phyloP scores from a whole-genome alignment of 306 rosid species.

The Lupinus albus region DNA sequence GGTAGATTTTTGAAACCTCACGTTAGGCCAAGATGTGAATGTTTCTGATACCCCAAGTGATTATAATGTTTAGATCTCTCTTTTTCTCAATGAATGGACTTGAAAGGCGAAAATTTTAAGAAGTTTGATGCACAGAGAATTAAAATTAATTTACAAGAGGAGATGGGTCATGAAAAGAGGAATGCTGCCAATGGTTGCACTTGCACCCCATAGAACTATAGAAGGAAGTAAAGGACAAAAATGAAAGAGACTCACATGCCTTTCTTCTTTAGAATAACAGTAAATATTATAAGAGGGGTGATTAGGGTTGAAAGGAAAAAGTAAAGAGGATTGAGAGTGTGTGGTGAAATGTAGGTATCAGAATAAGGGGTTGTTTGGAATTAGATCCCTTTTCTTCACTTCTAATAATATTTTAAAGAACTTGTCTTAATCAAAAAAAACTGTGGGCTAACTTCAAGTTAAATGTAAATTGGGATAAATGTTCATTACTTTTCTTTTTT shows the following conservation, averaged over 20 bases:
- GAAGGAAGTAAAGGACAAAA: conserved; percentile 16
- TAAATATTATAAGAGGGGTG: conserved; percentile 10
- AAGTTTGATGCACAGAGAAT: conserved; percentile 32
- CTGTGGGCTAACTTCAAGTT: conserved; percentile 44
- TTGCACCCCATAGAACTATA: neutral
- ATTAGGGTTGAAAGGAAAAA: conserved; percentile 8
- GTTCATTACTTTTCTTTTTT: no score
- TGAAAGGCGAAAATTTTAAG: conserved; percentile 15
- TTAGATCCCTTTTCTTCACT: conserved; percentile 53
- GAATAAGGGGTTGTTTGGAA: conserved; percentile 37
- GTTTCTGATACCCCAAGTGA: conserved; percentile 37
- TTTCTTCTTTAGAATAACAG: conserved; percentile 23
- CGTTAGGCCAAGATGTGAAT: neutral
- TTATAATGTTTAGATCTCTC: conserved; percentile 53
- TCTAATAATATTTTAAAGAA: conserved; percentile 31
- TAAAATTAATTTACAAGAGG: conserved; percentile 38
- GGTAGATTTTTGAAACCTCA: conserved; percentile 18
- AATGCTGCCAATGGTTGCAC: conserved; percentile 27
- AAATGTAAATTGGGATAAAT: no score
- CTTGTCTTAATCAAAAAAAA: conserved; percentile 33
- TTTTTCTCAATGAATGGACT: neutral
- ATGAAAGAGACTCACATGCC: conserved; percentile 27
- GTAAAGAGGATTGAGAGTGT: conserved; percentile 35
- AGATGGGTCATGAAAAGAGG: conserved; percentile 30
- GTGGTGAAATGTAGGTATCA: conserved; percentile 62